Percentiles rank a stretch among this genome's conserved stretches.
phyloP scores from a whole-genome alignment of 257 asterid species.

The Echites panduratus region DNA sequence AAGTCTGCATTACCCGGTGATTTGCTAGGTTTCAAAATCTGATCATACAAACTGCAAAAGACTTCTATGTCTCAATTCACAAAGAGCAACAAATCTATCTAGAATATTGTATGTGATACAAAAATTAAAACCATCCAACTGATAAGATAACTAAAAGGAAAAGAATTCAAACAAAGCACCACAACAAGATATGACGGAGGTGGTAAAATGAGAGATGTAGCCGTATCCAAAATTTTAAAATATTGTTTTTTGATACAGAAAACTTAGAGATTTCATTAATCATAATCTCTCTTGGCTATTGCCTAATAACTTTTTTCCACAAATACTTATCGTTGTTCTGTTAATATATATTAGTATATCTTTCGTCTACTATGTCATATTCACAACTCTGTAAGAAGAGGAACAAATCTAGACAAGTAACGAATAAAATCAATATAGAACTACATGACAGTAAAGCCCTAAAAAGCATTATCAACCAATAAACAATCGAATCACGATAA shows the following conservation, averaged over 20 bases:
- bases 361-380: no score
- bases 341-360: no score
- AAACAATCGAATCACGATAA: not conserved
- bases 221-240: no score
- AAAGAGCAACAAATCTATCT: not conserved
- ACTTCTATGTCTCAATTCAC: not conserved
- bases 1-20: conserved; percentile 69
- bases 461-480: not conserved
- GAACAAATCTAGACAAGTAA: not conserved
- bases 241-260: no score
- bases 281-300: no score
- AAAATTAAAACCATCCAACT: not conserved
- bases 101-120: not conserved
- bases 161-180: no score
- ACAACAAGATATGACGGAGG: no score
- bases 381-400: not conserved
- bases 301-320: no score
- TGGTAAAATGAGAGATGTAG: no score
- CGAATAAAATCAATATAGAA: not conserved
- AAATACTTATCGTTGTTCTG: not conserved
- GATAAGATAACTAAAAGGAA: no score
- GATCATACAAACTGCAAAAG: conserved; percentile 72
- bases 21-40: conserved; percentile 78
- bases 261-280: no score
- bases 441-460: not conserved